Evolutionary conservation across 2,329 filamentous ascomycete species (phyloP).

Genomic region (Chaetomium globosum): DNA sequence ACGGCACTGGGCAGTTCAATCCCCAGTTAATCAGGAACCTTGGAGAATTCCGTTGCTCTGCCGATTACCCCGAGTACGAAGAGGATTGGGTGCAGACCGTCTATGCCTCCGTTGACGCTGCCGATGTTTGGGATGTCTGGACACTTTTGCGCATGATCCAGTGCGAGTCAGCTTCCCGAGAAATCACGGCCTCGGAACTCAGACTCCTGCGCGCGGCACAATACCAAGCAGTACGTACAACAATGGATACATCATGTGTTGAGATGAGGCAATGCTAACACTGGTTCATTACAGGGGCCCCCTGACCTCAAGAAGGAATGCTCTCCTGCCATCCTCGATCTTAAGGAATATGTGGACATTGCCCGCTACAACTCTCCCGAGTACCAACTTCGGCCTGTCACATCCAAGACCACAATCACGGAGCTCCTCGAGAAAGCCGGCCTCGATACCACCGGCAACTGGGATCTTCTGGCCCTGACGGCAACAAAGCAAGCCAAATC

Average conservation of each 20-base stretch:
- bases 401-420: not conserved
- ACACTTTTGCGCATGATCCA: not conserved
- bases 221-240: not conserved
- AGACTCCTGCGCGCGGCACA: not conserved
- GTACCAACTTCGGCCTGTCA: not conserved
- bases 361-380: not conserved
- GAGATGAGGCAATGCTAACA: not conserved
- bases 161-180: not conserved
- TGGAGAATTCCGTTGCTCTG: not conserved
- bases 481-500: not conserved
- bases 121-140: constrained; percentile 14
- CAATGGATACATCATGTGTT: not conserved
- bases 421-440: not conserved
- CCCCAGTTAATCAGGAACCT: not conserved
- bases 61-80: constrained; percentile 2
- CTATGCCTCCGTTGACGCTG: not conserved
- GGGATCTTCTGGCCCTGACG: not conserved
- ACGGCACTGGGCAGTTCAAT: not conserved
- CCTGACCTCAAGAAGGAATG: not conserved
- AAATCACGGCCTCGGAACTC: not conserved
- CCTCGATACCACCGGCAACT: not conserved
- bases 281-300: not conserved
- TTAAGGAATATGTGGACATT: not conserved
- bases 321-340: not conserved
- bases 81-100: constrained; percentile 3